A percentile compares a stretch with the other conserved stretches of the same genome.
These are phyloP conservation scores for Epicoccum nigrum DNA, from an alignment of 2,329 filamentous ascomycete genomes.

Conservation along the genomic window DNA sequence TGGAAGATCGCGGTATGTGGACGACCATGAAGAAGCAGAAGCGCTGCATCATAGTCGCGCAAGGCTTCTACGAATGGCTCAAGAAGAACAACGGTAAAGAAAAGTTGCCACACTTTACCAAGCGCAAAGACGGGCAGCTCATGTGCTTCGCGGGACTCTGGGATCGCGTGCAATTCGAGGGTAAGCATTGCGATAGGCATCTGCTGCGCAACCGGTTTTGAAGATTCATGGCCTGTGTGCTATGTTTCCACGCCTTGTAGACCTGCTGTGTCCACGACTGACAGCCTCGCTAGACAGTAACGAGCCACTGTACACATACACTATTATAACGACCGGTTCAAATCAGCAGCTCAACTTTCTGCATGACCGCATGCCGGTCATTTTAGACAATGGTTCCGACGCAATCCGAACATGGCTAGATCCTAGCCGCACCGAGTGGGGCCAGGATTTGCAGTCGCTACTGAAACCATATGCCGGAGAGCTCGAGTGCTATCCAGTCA, in stretches of 20 bases:
- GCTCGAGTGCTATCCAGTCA: constrained; percentile 84
- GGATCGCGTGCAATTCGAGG: constrained; percentile 85
- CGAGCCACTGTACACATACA: constrained; percentile 83
- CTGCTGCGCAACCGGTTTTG: constrained; percentile 21
- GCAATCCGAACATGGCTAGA: constrained; percentile 79
- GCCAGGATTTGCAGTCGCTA: constrained; percentile 74
- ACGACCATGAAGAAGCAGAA: constrained; percentile 87
- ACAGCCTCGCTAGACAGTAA: constrained; percentile 57
- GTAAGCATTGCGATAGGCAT: constrained; percentile 48
- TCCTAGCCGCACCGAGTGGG: constrained; percentile 74
- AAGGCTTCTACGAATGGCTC: constrained; percentile 97
- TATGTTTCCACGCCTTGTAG: constrained; percentile 27
- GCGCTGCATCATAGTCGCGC: constrained; percentile 83
- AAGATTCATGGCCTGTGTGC: constrained; percentile 23
- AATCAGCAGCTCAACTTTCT: constrained; percentile 84
- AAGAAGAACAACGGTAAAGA: constrained; percentile 78
- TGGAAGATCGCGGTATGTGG: constrained; percentile 83
- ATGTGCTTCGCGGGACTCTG: constrained; percentile 92
- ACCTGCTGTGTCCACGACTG: constrained; percentile 24
- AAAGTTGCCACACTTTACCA: constrained; percentile 84
- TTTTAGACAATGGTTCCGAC: constrained; percentile 77
- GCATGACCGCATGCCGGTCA: constrained; percentile 95
- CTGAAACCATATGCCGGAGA: constrained; percentile 81
- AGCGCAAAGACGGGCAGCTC: constrained; percentile 78
- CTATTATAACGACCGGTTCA: constrained; percentile 88